Evolutionary conservation across 495 filamentous ascomycete genomes (phyloP).

Genomic region (Annulohypoxylon maeteangense): DNA sequence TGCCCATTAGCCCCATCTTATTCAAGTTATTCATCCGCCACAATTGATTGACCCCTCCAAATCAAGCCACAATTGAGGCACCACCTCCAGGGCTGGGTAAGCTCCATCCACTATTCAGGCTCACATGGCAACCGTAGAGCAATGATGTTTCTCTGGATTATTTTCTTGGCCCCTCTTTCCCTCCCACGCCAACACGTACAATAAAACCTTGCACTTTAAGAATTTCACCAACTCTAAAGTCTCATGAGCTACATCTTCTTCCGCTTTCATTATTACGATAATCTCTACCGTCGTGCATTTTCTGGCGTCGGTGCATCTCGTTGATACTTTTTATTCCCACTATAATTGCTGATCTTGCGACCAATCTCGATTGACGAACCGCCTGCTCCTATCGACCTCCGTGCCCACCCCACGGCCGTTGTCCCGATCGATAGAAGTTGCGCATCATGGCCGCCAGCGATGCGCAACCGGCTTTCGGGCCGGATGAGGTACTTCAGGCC

Average conservation of each 20-base stretch:
- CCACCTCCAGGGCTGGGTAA: too few relatives aligned
- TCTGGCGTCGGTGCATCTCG: constrained; percentile 7
- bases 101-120: constrained; percentile 41
- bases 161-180: constrained; percentile 45
- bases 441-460: constrained; percentile 75
- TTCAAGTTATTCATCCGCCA: not conserved
- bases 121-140: constrained; percentile 45
- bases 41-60: constrained; percentile 34
- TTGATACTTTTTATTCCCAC: constrained; percentile 4
- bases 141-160: constrained; percentile 26
- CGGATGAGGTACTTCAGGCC: constrained; percentile 78
- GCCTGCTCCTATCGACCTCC: constrained; percentile 36
- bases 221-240: not conserved
- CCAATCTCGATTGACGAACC: constrained; percentile 14
- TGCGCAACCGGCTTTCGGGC: constrained; percentile 76
- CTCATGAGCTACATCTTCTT: not conserved
- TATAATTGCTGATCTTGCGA: constrained; percentile 29
- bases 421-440: constrained; percentile 36
- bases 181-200: constrained; percentile 29
- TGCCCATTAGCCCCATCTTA: not conserved
- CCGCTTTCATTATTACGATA: not conserved
- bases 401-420: constrained; percentile 48
- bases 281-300: constrained; percentile 16
- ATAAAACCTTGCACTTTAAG: constrained; percentile 27
- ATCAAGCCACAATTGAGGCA: constrained; percentile 31